These are phyloP conservation scores for Cytospora leucostoma DNA, from an alignment of 2,329 filamentous ascomycete genomes.

Conservation along the genomic window DNA sequence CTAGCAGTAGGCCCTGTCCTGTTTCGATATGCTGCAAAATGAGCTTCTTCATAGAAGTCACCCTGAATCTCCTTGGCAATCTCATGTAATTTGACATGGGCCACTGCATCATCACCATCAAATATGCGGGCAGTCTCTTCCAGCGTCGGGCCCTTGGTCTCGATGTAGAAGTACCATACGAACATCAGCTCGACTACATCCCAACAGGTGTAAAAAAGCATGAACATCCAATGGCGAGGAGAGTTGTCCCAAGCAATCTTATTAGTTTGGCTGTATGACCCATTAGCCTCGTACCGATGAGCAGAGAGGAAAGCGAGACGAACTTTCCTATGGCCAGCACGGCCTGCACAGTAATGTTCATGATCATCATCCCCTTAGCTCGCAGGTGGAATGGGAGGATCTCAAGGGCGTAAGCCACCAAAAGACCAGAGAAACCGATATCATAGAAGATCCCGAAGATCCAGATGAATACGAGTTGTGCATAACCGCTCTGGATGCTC, in stretches of 20 bases:
- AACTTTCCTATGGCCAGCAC: slow-evolving; percentile 62
- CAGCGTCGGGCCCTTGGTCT: slow-evolving; percentile 70
- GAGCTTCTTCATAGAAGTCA: slow-evolving; percentile 38
- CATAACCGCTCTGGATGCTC: slow-evolving; percentile 47
- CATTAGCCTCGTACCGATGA: background rate
- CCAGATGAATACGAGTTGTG: slow-evolving; percentile 61
- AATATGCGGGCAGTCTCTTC: slow-evolving; percentile 73
- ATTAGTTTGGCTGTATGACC: slow-evolving; percentile 54
- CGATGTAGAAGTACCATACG: slow-evolving; percentile 67
- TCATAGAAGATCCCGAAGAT: slow-evolving; percentile 61
- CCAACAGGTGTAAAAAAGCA: slow-evolving; percentile 67
- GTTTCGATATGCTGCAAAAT: slow-evolving; percentile 21
- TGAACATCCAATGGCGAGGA: slow-evolving; percentile 64
- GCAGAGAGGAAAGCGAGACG: slow-evolving; percentile 38
- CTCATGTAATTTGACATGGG: slow-evolving; percentile 55
- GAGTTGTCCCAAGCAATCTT: slow-evolving; percentile 62
- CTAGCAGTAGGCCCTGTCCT: slow-evolving; percentile 22
- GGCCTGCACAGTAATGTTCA: slow-evolving; percentile 65
- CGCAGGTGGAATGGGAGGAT: slow-evolving; percentile 60
- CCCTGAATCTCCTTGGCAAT: slow-evolving; percentile 55
- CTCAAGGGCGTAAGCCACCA: slow-evolving; percentile 60
- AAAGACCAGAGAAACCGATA: slow-evolving; percentile 59
- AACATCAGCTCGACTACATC: slow-evolving; percentile 61
- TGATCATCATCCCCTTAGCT: slow-evolving; percentile 62
- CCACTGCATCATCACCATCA: slow-evolving; percentile 62